Percentiles rank a stretch among this genome's conserved stretches.
Conservation (phyloP, 2,329 filamentous ascomycete genomes). For the Penicillium oxalicum region DNA sequence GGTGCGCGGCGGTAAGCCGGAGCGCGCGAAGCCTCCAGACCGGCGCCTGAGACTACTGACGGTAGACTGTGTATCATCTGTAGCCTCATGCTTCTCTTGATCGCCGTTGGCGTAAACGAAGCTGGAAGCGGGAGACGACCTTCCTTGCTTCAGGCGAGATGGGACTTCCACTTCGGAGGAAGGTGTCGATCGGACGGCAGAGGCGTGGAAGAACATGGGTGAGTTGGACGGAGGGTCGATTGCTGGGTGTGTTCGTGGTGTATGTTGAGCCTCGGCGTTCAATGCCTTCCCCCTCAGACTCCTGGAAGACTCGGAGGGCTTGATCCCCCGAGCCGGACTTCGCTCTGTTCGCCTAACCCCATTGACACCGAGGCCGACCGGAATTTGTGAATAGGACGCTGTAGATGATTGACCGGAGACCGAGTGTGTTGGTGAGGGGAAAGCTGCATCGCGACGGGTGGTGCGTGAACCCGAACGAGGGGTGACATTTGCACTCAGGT, state of each 20-base stretch:
- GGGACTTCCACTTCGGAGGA: constrained; percentile 31
- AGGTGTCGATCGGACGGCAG: constrained; percentile 57
- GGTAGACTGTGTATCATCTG: constrained; percentile 17
- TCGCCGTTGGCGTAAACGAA: constrained; percentile 37
- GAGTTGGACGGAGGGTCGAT: constrained; percentile 31
- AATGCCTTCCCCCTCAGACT: constrained; percentile 34
- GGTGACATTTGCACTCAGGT: constrained; percentile 64
- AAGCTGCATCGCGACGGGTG: constrained; percentile 62
- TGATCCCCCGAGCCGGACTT: constrained; percentile 30
- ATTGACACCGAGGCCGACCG: constrained; percentile 18
- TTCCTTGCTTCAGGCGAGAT: constrained; percentile 22
- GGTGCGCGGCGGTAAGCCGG: constrained; percentile 17
- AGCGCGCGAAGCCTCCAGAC: constrained; percentile 28
- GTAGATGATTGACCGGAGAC: constrained; percentile 25
- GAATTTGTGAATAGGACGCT: constrained; percentile 24
- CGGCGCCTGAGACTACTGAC: constrained; percentile 20
- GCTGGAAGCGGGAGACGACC: constrained; percentile 23
- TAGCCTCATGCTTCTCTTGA: constrained; percentile 24
- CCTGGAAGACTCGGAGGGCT: constrained; percentile 25
- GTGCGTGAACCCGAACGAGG: constrained; percentile 71
- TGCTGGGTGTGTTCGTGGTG: constrained; percentile 30
- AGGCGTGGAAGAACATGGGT: constrained; percentile 88
- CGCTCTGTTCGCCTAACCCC: constrained; percentile 28
- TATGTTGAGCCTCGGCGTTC: constrained; percentile 30
- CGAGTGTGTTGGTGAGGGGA: constrained; percentile 58